Conservation (phyloP, 192 early-diverging fungal species). For the Helicostylum pulchrum region DNA sequence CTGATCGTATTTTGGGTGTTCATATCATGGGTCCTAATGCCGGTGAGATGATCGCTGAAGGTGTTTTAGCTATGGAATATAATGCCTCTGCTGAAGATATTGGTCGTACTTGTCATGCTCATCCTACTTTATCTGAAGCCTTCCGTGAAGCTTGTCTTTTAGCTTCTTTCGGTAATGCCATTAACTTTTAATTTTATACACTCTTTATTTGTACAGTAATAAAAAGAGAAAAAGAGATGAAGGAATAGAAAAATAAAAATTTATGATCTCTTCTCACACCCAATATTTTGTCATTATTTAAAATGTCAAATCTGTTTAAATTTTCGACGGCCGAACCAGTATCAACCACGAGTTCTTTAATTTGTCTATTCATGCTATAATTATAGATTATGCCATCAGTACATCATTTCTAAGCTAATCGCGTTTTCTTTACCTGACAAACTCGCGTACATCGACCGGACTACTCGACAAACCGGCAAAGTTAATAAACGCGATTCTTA, state of each 20-base stretch:
- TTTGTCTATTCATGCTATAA: too few species aligned
- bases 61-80: slow-evolving; percentile 96
- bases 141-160: slow-evolving; percentile 97
- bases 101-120: slow-evolving; percentile 95
- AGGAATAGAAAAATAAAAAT: not conserved
- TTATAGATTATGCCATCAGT: too few species aligned
- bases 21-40: slow-evolving; percentile 99
- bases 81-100: slow-evolving; percentile 97
- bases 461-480: too few species aligned
- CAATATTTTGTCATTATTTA: too few species aligned
- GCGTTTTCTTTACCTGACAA: too few species aligned
- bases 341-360: too few species aligned
- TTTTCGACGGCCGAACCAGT: too few species aligned
- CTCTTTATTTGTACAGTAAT: not conserved
- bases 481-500: too few species aligned
- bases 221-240: not conserved
- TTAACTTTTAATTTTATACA: slow-evolving; percentile 58
- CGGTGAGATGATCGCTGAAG: slow-evolving; percentile 99
- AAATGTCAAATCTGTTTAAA: too few species aligned
- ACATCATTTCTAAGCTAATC: too few species aligned
- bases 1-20: slow-evolving; percentile 93
- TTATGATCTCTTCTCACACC: too few species aligned
- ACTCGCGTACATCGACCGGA: too few species aligned
- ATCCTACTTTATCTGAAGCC: slow-evolving; percentile 95
- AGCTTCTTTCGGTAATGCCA: slow-evolving; percentile 80